Conservation (phyloP, 2,329 filamentous ascomycete genomes). For the Passalora sequoiae region DNA sequence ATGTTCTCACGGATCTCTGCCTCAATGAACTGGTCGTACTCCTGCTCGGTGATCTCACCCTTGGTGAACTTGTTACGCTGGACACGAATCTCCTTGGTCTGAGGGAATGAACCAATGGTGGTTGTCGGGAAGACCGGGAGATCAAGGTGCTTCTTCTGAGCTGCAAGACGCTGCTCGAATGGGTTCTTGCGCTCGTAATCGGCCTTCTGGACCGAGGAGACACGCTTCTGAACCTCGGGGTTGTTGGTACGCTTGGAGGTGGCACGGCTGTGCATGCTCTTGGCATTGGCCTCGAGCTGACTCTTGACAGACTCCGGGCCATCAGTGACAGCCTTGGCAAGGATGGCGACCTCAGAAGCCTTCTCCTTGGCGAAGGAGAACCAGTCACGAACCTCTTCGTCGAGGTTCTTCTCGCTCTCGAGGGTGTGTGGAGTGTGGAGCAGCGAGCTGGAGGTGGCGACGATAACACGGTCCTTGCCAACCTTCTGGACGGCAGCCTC, state of each 20-base stretch:
- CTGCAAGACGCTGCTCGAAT: constrained; percentile 77
- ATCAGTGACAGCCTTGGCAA: constrained; percentile 94
- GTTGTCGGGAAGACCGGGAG: constrained; percentile 97
- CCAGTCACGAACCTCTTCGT: constrained; percentile 90
- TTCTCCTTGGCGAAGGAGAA: constrained; percentile 98
- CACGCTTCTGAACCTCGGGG: constrained; percentile 93
- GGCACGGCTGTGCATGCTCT: constrained; percentile 84
- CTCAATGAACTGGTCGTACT: constrained; percentile 99
- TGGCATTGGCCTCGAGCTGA: constrained; percentile 93
- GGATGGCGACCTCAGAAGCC: constrained; percentile 79
- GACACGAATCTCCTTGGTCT: constrained; percentile 97
- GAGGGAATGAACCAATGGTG: constrained; percentile 98
- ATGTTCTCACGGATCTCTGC: constrained; percentile 95
- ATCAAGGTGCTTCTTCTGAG: constrained; percentile 88
- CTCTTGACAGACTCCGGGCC: constrained; percentile 80
- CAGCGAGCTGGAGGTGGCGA: constrained; percentile 93
- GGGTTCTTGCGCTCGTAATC: constrained; percentile 90
- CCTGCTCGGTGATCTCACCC: constrained; percentile 82
- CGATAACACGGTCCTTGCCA: constrained; percentile 94
- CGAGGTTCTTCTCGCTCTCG: constrained; percentile 96
- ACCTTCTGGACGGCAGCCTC: constrained; percentile 91
- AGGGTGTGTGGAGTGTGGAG: constrained; percentile 98
- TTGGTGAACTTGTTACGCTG: constrained; percentile 99
- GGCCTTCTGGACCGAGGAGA: constrained; percentile 74
- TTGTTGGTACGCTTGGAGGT: constrained; percentile 95